Evolutionary conservation across 306 rosid genomes (phyloP), one percentile per base, ranked within the genome.

Genomic region (Calophaca sinica): DNA sequence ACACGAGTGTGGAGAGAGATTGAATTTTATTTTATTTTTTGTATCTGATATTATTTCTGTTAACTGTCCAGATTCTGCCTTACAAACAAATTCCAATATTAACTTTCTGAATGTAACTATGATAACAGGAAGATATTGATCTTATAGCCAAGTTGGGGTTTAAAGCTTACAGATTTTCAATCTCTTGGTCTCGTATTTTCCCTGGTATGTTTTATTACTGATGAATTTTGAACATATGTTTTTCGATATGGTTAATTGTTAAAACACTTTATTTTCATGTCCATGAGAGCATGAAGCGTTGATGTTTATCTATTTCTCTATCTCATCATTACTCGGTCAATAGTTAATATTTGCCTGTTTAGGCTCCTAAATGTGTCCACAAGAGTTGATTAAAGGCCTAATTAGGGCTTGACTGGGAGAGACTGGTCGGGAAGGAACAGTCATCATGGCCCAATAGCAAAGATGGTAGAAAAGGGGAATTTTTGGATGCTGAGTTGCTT

Each of bases 161-260:
- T 81, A 85, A 73, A 1, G 94, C 93, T 74, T 89, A 94, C 65
- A 91, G 98, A 80, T 91, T 94, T 86, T 94, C 96, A 55, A 87
- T 91, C 73, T 91, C 97, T 48, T 94, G 97, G 98, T 91, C 98
- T 58, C 97, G 97, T 15, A 86, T 91, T 78, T 94, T 88, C 79
- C 96, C 97, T 29, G 98, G 94, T 93, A 89, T 53, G 87, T 78
- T 75, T 77, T 73, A 20, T 28, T 46, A 31, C 61, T 26, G 20
- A 50, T 65, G 60, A 73, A 50, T 50, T 50, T 68, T 57, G 39
- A 62, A 9, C 53, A 10, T 7, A 11, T 33, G 36, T 32, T 68
- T 61, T 53, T 38, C 15, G 20, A 26, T 35, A 48, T 33, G 66
- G 4, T 28, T 73, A 72, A 26, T 53, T 48, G 52, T 72, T 73